Base-by-base conservation (phyloP, 768 basidiomycete genomes). In the Auricularia cornea region DNA sequence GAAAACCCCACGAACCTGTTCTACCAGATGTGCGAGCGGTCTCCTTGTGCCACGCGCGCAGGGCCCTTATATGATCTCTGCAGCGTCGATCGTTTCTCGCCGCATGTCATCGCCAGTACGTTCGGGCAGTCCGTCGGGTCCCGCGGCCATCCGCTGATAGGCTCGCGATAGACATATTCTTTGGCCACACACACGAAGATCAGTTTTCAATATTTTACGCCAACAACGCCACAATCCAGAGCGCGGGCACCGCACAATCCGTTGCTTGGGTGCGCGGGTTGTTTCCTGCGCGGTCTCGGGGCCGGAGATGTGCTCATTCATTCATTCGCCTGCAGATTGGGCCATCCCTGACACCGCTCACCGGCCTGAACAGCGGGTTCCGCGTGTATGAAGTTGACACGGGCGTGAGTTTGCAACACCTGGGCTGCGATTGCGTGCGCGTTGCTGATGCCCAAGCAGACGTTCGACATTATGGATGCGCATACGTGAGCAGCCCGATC, bases 161-260 rank as follows among this genome's bases (percentile, higher is more conserved):
- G 1, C 35, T 56, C 1, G 41, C 35, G 8, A 10, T 62, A 85
- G 87, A 83, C 66, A 83, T 90, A n/a, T 89, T 90, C 77, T 91
- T 79, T 70, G 89, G 89, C 5, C 90, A 91, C 68, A 83, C 85
- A 0, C 88, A 90, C 62, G 86, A 90, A 70, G 89, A 90, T 71
- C 81, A 88, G 72, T 66, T 89, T 44, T 84, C 82, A 86, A 85
- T 90, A 41, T 90, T 81, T 71, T 90, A 90, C 68, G 71, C 82
- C 18, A 88, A 89, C 71, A 90, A 90, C 69, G 88, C 75, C 32
- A 90, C 88, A 1, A 70, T 71, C 40, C 83, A 83, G 68, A 84
- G 72, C 63, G 81, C 79, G 0, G 77, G 79, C 41, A 86, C 80
- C 12, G 89, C 89, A 28, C 75, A 77, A 65, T 74, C 84, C 5